Evolutionary conservation across 352 stramenopile species (phyloP), one percentile per base, ranked within the genome.

Genomic region (Globisporangium yorkense): DNA sequence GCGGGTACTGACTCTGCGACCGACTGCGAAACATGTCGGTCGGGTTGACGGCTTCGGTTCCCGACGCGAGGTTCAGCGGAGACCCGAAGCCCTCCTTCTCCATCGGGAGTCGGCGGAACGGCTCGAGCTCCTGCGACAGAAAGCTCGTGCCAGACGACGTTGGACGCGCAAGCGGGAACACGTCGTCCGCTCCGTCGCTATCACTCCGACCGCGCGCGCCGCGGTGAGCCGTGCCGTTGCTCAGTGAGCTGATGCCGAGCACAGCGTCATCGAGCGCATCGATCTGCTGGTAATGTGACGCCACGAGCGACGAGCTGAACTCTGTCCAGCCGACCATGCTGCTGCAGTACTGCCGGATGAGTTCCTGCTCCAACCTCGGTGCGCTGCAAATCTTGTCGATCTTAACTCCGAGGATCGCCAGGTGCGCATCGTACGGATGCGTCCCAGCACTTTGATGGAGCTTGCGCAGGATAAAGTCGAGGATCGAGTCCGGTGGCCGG

Each of bases 311-410:
- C 16, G 77, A 79, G 24, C 65, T 65, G 51, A 89, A 89, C 46
- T 87, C 77, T n/a, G 68, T 65, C 83, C 83, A 92, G 2, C 73
- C 76, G 12, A 71, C 51, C 31, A 81, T 67, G 33, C 70, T 79
- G 51, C 74, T 77, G 57, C 78, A 89, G 51, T 88, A 91, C 54
- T 92, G 83, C 2, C 75, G 71, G 54, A 92, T 85, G 2, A 92
- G 62, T 60, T 92, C 80, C 54, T 92, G 83, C 31, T 89, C 77
- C 2, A 92, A 68, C 2, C 72, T 79, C 8, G 80, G 78, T 0
- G 80, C 77, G 47, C 78, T 89, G 50, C 81, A 89, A 51, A 89
- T 87, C 58, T 88, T 88, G 54, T 87, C 77, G 56, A 92, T 89
- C 37, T 89, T 89, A 4, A 92, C 79, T 2, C 79, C 81, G 41